phyloP scores from a whole-genome alignment of 2,329 filamentous ascomycete genomes.

The Tricladium varicosporioides region DNA sequence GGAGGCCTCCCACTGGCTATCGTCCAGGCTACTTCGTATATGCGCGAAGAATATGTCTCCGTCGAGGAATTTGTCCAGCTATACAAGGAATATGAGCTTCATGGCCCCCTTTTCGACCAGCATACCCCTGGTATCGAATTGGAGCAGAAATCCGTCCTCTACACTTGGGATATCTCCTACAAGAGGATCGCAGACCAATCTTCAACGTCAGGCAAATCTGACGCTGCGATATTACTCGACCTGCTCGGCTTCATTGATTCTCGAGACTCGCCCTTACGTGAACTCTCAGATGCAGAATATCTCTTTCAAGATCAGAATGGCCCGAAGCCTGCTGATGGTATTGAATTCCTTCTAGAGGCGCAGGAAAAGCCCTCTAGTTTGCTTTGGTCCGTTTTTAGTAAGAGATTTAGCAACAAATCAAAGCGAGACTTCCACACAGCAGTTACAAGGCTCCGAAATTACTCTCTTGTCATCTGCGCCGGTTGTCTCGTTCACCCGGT shows the following conservation, averaged over 20 bases:
- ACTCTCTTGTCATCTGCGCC: neutral
- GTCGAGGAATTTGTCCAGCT: neutral
- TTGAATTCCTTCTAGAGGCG: neutral
- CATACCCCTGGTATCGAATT: neutral
- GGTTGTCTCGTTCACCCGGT: slow-evolving; percentile 4
- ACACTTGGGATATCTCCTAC: slow-evolving; percentile 5
- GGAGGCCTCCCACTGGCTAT: slow-evolving; percentile 2
- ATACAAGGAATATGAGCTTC: neutral
- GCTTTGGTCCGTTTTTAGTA: neutral
- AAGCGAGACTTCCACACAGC: neutral
- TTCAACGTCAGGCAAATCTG: neutral
- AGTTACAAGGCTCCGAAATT: neutral
- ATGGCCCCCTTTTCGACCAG: neutral
- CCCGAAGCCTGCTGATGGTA: neutral
- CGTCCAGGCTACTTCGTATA: slow-evolving; percentile 1
- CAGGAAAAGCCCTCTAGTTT: neutral
- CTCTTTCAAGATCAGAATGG: neutral
- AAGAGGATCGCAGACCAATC: neutral
- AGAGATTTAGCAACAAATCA: neutral
- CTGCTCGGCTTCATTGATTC: slow-evolving; percentile 1
- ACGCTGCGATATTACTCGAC: slow-evolving; percentile 1
- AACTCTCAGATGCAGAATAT: neutral
- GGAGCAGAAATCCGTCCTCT: neutral
- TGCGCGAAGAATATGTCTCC: neutral
- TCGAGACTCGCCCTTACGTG: neutral